Base-by-base conservation (phyloP, 2,329 filamentous ascomycete species). In the Ophiostoma himal-ulmi region DNA sequence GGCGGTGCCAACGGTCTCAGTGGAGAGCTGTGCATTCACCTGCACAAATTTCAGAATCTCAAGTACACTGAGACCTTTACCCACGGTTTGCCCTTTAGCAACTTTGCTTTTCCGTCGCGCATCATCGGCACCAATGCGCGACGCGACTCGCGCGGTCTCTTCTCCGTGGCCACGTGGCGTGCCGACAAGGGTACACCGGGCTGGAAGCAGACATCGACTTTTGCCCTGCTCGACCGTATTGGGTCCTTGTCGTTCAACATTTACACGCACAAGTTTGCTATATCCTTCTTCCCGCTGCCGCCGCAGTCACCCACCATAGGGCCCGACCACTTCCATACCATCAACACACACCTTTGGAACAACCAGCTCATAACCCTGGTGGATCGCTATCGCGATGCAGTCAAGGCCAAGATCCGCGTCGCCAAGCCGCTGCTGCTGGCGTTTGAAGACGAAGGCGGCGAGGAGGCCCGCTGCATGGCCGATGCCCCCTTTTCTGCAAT, bases 311-410 rank as follows among this genome's bases (percentile, higher is more conserved):
- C 71, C 20, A 22, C 36, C 20, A 65, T 39, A 20, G 34, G 62
- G 8, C 62, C 62, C 17, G 34, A 65, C 62, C 36, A 37, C 20
- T 65, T 65, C 36, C 62, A 39, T 10, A 39, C 39, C 14, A 68
- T 71, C 34, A 62, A n/a, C 13, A 54, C 71, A 65, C 73, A 73
- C 44, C 62, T 74, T 26, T 74, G 73, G 73, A 72, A 74, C 70
- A 73, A 71, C 70, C 73, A 74, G 73, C 36, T 73, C 44, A 41
- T 73, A 26, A 70, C 68, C 1, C 26, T 74, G 36, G 34, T 72
- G 13, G 72, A 74, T 70, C 73, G 72, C 3, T 69, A 70, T 62
- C 54, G 65, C 17, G 72, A 73, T 2, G 41, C 70, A 17, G n/a
- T 52, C 17, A 17, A 54, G 39, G 68, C 30, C 68, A 71, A 71